Base-by-base conservation (phyloP, 805 yeast species). In the Maudiozyma serrabonitensis region DNA sequence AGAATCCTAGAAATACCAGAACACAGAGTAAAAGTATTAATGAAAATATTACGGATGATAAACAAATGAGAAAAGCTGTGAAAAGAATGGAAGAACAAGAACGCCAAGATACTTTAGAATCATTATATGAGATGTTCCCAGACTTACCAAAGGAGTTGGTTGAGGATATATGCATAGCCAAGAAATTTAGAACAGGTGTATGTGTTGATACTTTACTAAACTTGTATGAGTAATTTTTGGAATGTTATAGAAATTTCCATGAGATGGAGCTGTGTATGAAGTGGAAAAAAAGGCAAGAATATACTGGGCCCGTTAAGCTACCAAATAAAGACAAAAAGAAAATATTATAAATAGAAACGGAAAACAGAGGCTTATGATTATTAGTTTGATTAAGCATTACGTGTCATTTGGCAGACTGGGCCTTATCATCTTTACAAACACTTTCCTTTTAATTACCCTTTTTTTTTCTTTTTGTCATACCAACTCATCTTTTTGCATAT, bases 41-140 rank as follows among this genome's bases (percentile, higher is more conserved):
- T 26, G 37, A 26, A 42, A n/a, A 34, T 5, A 19, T n/a, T 9
- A 15, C 13, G 2, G 37, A 42, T 18, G 50, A 46, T 31, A 51
- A 50, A 42, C 54, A 52, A n/a, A 46, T 56, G 16, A 44, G 52
- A 43, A 62, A 57, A 49, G 62, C 68, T 26, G 74, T 72, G 1
- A 66, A 65, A 35, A 56, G 70, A 43, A 60, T 71, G 12, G 71
- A 70, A 39, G 68, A 64, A 28, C 63, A 71, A 50, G 81, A 79
- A 52, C 71, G 68, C 38, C 64, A 69, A 18, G 71, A 73, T 41
- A 75, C 80, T 2, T 69, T 75, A 23, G 67, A 66, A 1, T 76
- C 77, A 2, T 69, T 88, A 48, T 67, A 68, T 28, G 80, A 80
- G 45, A 84, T 89, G 80, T 88, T 89, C 64, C 95, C 95, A 0